Conservation (phyloP, 2,329 filamentous ascomycete species). For the Pseudogymnoascus sp. region DNA sequence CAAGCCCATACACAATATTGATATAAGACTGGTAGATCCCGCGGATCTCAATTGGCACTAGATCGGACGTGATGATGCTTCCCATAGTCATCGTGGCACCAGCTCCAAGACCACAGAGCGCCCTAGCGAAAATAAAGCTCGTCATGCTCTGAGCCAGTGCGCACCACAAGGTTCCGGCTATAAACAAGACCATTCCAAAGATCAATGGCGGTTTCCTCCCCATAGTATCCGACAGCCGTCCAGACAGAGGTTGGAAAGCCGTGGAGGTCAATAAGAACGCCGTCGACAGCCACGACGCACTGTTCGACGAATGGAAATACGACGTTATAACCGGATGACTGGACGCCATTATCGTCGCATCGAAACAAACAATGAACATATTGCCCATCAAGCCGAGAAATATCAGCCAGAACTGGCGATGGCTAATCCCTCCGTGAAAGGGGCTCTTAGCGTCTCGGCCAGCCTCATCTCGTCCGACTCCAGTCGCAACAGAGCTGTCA, state of each 20-base stretch:
- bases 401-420: constrained; percentile 52
- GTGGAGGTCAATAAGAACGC: constrained; percentile 72
- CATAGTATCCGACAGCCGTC: constrained; percentile 65
- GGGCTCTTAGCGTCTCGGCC: constrained; percentile 20
- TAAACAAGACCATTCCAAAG: constrained; percentile 54
- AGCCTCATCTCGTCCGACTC: constrained; percentile 16
- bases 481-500: not conserved
- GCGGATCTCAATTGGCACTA: constrained; percentile 59
- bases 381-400: constrained; percentile 52
- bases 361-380: constrained; percentile 58
- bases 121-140: constrained; percentile 64
- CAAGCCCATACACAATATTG: constrained; percentile 57
- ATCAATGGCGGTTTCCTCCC: constrained; percentile 63
- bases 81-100: constrained; percentile 64
- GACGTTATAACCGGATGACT: constrained; percentile 76
- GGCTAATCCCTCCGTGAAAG: constrained; percentile 37
- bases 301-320: constrained; percentile 69
- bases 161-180: constrained; percentile 61
- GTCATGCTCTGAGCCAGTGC: constrained; percentile 58
- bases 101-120: constrained; percentile 65
- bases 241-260: constrained; percentile 67
- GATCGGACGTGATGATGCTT: constrained; percentile 64
- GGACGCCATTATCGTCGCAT: constrained; percentile 74
- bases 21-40: constrained; percentile 67
- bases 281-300: constrained; percentile 76